phyloP scores from a whole-genome alignment of 106 monocot species.

The Dendrobium catenatum region DNA sequence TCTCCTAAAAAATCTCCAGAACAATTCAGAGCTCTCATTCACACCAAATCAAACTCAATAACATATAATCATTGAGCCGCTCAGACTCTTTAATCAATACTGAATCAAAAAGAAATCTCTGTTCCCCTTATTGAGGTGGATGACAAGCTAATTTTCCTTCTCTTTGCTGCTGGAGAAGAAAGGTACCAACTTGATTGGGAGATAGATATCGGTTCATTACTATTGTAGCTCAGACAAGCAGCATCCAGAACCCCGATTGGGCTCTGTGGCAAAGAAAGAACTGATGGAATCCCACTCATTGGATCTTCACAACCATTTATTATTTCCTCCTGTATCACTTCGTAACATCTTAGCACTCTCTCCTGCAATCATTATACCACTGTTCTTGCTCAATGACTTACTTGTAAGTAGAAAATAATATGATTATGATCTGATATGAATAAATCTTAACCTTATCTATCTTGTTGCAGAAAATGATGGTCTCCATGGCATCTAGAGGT shows the following conservation, averaged over 20 bases:
- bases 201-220: constrained; percentile 34
- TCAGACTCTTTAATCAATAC: neutral
- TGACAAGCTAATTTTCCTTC: constrained; percentile 43
- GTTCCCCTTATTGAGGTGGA: neutral
- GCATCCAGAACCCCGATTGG: constrained; percentile 77
- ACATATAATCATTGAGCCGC: neutral
- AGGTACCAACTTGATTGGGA: constrained; percentile 29
- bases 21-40: neutral
- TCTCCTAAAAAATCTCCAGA: neutral
- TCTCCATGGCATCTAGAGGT: constrained; percentile 27
- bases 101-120: neutral
- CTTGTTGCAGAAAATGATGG: constrained; percentile 31
- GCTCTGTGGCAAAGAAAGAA: constrained; percentile 49
- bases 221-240: constrained; percentile 55
- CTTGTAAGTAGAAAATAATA: neutral
- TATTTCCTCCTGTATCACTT: constrained; percentile 35
- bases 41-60: neutral
- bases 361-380: constrained; percentile 36
- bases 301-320: constrained; percentile 6
- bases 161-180: constrained; percentile 39
- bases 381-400: neutral
- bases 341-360: constrained; percentile 52
- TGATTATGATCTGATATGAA: neutral
- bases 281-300: constrained; percentile 20
- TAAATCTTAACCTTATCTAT: constrained; percentile 37